Evolutionary conservation across 1,284 basidiomycete genomes (phyloP).

Genomic region (Filobasidium uniguttulatum): DNA sequence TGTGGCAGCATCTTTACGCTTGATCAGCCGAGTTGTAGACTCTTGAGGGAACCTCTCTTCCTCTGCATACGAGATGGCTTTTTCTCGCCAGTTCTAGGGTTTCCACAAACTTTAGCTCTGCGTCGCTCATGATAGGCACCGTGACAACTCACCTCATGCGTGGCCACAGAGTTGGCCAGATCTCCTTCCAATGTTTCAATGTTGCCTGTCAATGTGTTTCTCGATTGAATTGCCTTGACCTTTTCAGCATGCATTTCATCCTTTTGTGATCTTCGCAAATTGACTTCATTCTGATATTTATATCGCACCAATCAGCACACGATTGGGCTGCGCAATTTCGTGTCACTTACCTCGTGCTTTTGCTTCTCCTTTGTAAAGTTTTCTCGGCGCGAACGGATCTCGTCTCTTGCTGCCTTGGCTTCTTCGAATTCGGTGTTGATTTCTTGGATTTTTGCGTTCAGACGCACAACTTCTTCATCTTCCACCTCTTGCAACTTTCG

Average conservation of each 20-base stretch:
- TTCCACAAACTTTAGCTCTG: not conserved
- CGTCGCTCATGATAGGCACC: not conserved
- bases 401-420: not conserved
- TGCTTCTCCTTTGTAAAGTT: not conserved
- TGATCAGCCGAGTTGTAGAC: constrained; percentile 45
- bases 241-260: no score
- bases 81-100: constrained; percentile 5
- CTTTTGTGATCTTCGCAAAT: not conserved
- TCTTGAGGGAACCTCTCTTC: constrained; percentile 27
- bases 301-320: no score
- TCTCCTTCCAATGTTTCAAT: no score
- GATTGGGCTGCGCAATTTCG: not conserved
- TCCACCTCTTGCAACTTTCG: not conserved
- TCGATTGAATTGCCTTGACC: no score
- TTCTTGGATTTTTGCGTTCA: not conserved
- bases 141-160: no score
- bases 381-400: not conserved
- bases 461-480: not conserved
- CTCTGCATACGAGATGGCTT: not conserved
- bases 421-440: not conserved
- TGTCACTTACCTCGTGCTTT: not conserved
- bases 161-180: no score
- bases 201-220: no score
- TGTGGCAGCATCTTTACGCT: constrained; percentile 48
- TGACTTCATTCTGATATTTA: constrained; percentile 23